Evolutionary conservation across 768 basidiomycete species (phyloP).

Genomic region (Mycena albidolilacea): DNA sequence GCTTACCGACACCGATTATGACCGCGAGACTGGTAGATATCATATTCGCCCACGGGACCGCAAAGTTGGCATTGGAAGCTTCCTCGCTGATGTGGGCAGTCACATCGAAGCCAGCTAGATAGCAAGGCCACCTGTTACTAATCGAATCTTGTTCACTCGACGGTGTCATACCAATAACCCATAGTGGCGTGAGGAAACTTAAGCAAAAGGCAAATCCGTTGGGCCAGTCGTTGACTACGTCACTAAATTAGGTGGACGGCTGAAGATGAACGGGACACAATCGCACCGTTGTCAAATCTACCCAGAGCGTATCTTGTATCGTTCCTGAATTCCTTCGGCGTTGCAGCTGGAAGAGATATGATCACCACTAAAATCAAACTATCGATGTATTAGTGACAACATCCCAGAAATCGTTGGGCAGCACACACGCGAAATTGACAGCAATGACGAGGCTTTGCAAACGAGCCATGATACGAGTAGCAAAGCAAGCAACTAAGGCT

Average conservation of each 20-base stretch:
- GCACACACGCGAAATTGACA: slow-evolving; percentile 53
- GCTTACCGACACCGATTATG: slow-evolving; percentile 3
- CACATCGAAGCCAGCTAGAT: slow-evolving; percentile 49
- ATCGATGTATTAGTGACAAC: slow-evolving; percentile 1
- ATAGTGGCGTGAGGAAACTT: slow-evolving; percentile 50
- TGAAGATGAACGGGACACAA: slow-evolving; percentile 15
- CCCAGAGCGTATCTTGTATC: slow-evolving; percentile 53
- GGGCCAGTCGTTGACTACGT: slow-evolving; percentile 52
- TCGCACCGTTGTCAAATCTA: slow-evolving; percentile 51
- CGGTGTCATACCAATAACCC: slow-evolving; percentile 48
- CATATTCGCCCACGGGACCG: too few relatives aligned
- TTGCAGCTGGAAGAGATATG: slow-evolving; percentile 56
- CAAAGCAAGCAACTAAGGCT: slow-evolving; percentile 52
- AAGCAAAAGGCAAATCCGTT: slow-evolving; percentile 59
- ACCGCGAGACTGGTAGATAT: slow-evolving; percentile 50
- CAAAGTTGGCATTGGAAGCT: too few relatives aligned
- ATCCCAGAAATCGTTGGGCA: slow-evolving; percentile 7
- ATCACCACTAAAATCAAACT: slow-evolving; percentile 51
- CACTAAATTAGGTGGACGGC: slow-evolving; percentile 43
- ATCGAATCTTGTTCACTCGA: background rate
- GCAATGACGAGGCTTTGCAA: slow-evolving; percentile 63
- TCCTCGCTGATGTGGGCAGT: too few relatives aligned
- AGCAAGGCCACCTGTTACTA: background rate
- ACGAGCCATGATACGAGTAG: slow-evolving; percentile 56
- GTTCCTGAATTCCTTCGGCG: slow-evolving; percentile 39